Base-by-base conservation (phyloP, 169 alveolate genomes). In the Eimeria praecox region DNA sequence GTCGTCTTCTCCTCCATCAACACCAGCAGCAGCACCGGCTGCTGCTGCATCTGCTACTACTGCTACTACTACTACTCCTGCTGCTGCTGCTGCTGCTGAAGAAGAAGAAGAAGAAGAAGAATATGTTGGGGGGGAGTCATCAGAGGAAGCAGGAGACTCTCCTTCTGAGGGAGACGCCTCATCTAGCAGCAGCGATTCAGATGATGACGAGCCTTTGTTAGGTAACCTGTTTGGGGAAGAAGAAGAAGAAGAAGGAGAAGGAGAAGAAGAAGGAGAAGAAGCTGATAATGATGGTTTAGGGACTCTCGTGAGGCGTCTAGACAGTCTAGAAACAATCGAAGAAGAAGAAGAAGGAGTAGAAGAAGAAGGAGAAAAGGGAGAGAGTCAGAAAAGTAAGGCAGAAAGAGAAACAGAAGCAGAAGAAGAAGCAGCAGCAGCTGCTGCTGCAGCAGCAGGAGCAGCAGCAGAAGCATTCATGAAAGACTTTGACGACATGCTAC, bases 351-450 rank as follows among this genome's bases (percentile, higher is more conserved):
- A 22, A 12, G 22, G 30, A 0, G 30, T 22, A 22, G 40, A 22
- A 64, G 75, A 22, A 64, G 75, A 22, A 64, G 75, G 40, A 64
- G 75, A 64, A 4, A 30, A 64, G 30, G 75, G 22, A 6, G 75
- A 30, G 40, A 64, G 30, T 2, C 40, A 6, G 75, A 22, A n/a
- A n/a, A n/a, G n/a, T n/a, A n/a, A n/a, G n/a, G n/a, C n/a, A n/a
- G n/a, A n/a, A n/a, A n/a, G n/a, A n/a, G n/a, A n/a, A 64, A 30
- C 75, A 64, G 75, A 22, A 64, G 75, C 75, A 64, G 75, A 9
- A 64, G 75, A 18, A 9, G 75, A 9, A 64, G 75, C 75, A 64
- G 75, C 75, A 64, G 75, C 75, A 64, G 75, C 75, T 18, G 75
- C 75, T 64, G 75, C 75, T 22, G 40, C 38, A 18, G 75, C 38